phyloP scores from a whole-genome alignment of 108 stramenopile genomes.

The Cyclotella cryptica region DNA sequence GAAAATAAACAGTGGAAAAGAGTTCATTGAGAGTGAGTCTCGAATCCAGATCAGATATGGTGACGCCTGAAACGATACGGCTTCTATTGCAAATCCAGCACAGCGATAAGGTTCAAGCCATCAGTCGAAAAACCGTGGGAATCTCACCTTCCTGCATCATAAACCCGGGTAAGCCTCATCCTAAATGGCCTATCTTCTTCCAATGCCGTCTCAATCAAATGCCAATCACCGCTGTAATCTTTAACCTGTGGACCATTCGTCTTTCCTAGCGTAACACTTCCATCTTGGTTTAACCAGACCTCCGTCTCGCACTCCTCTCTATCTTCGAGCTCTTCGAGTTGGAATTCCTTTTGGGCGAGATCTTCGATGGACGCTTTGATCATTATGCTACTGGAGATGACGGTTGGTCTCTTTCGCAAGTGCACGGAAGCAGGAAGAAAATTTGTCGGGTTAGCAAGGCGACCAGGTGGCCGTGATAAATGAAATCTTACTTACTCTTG shows the following conservation, averaged over 20 bases:
- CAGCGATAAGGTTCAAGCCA: neutral
- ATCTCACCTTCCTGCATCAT: conserved; percentile 39
- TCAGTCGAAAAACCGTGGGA: neutral
- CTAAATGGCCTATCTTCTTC: conserved; percentile 48
- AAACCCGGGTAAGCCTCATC: conserved; percentile 52
- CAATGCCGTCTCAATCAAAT: conserved; percentile 37
- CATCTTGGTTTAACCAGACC: conserved; percentile 48
- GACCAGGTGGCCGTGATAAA: neutral
- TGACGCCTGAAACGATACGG: neutral
- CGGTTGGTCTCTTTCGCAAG: neutral
- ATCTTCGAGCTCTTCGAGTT: conserved; percentile 60
- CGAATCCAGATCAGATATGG: neutral
- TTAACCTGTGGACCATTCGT: conserved; percentile 41
- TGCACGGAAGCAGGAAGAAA: neutral
- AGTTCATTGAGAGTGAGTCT: neutral
- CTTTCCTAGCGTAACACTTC: conserved; percentile 37
- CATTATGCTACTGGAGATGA: neutral
- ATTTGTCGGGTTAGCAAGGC: neutral
- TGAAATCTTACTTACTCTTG: neutral
- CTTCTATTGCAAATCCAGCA: no score
- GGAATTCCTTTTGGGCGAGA: conserved; percentile 48
- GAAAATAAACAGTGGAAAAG: neutral
- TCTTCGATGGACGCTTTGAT: conserved; percentile 10
- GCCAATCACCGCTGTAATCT: conserved; percentile 41
- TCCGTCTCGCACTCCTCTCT: conserved; percentile 51